Conservation (phyloP, 2,329 filamentous ascomycete genomes). For the Fusarium bulbicola region DNA sequence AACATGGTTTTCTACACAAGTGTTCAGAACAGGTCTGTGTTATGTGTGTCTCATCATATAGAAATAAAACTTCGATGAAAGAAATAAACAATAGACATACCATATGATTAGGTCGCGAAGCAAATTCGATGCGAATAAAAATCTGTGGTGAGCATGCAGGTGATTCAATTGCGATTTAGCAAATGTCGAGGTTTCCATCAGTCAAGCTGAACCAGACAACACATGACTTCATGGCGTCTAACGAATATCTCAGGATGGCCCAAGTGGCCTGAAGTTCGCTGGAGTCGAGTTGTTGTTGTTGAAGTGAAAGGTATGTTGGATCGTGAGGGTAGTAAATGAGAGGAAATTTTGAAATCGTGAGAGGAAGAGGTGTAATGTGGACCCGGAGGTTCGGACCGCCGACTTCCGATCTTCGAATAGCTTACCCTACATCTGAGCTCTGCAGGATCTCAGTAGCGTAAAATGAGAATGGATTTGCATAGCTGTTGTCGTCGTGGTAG, state of each 20-base stretch:
- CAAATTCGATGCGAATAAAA: not conserved
- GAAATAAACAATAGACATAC: conserved; percentile 14
- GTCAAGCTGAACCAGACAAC: not conserved
- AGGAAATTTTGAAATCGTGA: not conserved
- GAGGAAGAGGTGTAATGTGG: conserved; percentile 6
- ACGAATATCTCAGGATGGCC: no score
- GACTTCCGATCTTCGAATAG: conserved; percentile 6
- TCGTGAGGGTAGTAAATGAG: not conserved
- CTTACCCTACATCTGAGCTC: not conserved
- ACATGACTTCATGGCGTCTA: not conserved
- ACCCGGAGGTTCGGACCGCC: conserved; percentile 5
- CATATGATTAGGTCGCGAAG: not conserved
- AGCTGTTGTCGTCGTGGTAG: no score
- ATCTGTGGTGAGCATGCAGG: conserved; percentile 1
- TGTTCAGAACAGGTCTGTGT: conserved; percentile 50
- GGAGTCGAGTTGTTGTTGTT: not conserved
- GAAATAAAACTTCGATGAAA: conserved; percentile 5
- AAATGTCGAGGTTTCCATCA: not conserved
- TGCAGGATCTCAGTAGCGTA: not conserved
- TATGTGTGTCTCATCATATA: conserved; percentile 46
- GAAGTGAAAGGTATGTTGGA: not conserved
- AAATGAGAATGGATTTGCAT: not conserved
- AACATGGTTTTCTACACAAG: conserved; percentile 44
- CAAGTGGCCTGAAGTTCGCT: not conserved
- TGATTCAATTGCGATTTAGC: not conserved